Evolutionary conservation across 192 early-diverging fungal species (phyloP), one percentile per base, ranked within the genome.

Genomic region (Linnemannia schmuckeri): DNA sequence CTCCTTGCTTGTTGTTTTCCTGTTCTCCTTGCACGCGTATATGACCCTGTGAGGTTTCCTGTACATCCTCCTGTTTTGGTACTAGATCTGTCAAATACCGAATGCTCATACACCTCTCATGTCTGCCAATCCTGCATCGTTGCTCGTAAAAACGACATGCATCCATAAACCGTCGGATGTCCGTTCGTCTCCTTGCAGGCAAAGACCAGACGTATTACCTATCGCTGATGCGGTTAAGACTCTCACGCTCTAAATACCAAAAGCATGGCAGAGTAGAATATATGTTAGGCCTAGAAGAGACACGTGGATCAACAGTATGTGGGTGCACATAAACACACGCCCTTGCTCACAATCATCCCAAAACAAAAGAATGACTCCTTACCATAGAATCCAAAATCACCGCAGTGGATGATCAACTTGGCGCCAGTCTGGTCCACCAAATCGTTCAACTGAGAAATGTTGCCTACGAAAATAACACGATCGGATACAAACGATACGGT

Each of bases 371-470:
- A 76, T 33, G 42, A 9, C 20, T 8, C 57, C 42, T 73, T 84
- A 92, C 93, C 93, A 85, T 92, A 93, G 71, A 93, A 93, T 40
- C 91, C 91, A 77, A 93, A 93, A 80, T 93, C 93, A 37, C 93
- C 93, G 33, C 91, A 91, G 54, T 93, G 93, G 42, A 93, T 91
- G 41, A 93, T 85, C 74, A 88, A 76, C 44, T 88, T 83, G 8
- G 93, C 93, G 46, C 90, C 89, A 12, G 91, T 88, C 57, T 92
- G 89, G 63, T 90, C 89, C 55, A 91, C 93, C 24, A 93, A 83
- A 46, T 87, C 76, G 78, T 93, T 92, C 17, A 93, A 80, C 78
- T 92, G 91, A 66, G 93, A 93, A 37, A 93, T 88, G 38, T 90
- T 86, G 46, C 93, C 93, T 93, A 70, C 2, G 4, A 66, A 18